These are phyloP conservation scores for Neurospora intermedia DNA, from an alignment of 495 filamentous ascomycete species.

Conservation along the genomic window DNA sequence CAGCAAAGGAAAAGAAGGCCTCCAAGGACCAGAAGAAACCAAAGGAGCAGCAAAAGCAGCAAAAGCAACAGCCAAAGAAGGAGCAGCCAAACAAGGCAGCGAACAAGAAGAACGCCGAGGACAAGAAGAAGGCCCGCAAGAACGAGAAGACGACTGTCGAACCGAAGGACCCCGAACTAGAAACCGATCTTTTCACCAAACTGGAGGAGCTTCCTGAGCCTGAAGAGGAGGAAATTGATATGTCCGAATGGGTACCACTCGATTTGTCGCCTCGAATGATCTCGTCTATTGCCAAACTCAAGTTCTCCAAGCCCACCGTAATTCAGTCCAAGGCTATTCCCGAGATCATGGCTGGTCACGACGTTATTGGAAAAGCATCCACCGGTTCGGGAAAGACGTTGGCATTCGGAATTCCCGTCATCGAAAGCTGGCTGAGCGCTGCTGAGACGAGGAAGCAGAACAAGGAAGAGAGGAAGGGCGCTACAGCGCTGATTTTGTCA, in stretches of 20 bases:
- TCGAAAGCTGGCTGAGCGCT: slow-evolving; percentile 50
- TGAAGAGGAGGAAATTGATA: slow-evolving; percentile 38
- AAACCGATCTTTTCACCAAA: slow-evolving; percentile 31
- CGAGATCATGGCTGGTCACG: slow-evolving; percentile 59
- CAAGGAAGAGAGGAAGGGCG: slow-evolving; percentile 33
- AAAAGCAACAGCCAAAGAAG: slow-evolving; percentile 12
- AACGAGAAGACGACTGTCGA: slow-evolving; percentile 11
- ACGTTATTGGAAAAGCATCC: slow-evolving; percentile 71
- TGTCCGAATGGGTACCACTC: slow-evolving; percentile 68
- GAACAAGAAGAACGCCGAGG: slow-evolving; percentile 19
- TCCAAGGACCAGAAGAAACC: slow-evolving; percentile 1
- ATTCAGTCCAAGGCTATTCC: slow-evolving; percentile 75
- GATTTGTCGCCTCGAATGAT: slow-evolving; percentile 58
- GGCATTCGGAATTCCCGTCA: slow-evolving; percentile 69
- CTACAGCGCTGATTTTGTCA: slow-evolving; percentile 80
- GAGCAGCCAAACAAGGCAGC: slow-evolving; percentile 10
- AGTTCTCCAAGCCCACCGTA: slow-evolving; percentile 65
- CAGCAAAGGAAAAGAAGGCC: slow-evolving; percentile 4
- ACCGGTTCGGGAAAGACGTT: slow-evolving; percentile 81
- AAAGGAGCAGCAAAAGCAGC: slow-evolving; percentile 16
- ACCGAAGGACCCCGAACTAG: slow-evolving; percentile 23
- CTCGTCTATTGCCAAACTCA: slow-evolving; percentile 62
- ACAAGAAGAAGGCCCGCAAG: slow-evolving; percentile 8
- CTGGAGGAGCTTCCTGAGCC: slow-evolving; percentile 30
- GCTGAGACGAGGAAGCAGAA: slow-evolving; percentile 14